phyloP scores from a whole-genome alignment of 257 asterid genomes.

The Lavandula angustifolia region DNA sequence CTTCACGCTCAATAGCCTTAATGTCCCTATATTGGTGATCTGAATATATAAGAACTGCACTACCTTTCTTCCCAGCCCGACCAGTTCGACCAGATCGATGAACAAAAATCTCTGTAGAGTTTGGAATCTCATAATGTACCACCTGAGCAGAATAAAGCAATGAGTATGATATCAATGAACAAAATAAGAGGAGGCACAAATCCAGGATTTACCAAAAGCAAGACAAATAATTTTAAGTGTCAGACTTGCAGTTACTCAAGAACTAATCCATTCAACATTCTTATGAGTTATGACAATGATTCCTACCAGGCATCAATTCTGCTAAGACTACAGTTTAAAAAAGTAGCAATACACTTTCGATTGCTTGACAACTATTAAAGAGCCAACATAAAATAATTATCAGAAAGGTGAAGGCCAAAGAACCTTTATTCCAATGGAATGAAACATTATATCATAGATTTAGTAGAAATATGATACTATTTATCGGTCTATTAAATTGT shows the following conservation, averaged over 20 bases:
- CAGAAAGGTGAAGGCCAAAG: background rate
- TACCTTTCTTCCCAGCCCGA: constrained; percentile 98
- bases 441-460: constrained; percentile 3
- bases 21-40: constrained; percentile 65
- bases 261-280: background rate
- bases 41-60: constrained; percentile 75
- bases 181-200: background rate
- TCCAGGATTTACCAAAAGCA: constrained; percentile 16
- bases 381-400: background rate
- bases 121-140: constrained; percentile 90
- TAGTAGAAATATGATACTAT: background rate
- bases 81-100: constrained; percentile 99
- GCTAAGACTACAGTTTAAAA: background rate
- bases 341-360: background rate
- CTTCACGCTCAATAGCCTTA: constrained; percentile 80
- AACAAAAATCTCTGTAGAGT: constrained; percentile 78
- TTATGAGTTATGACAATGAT: too few relatives aligned
- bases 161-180: background rate
- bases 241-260: constrained; percentile 22
- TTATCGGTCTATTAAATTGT: background rate
- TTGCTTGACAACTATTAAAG: background rate
- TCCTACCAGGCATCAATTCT: background rate
- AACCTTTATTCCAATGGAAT: background rate
- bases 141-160: constrained; percentile 51
- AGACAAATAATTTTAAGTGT: background rate